phyloP scores from a whole-genome alignment of 371 early-diverging fungal species.

The Rhizomucor pusillus region DNA sequence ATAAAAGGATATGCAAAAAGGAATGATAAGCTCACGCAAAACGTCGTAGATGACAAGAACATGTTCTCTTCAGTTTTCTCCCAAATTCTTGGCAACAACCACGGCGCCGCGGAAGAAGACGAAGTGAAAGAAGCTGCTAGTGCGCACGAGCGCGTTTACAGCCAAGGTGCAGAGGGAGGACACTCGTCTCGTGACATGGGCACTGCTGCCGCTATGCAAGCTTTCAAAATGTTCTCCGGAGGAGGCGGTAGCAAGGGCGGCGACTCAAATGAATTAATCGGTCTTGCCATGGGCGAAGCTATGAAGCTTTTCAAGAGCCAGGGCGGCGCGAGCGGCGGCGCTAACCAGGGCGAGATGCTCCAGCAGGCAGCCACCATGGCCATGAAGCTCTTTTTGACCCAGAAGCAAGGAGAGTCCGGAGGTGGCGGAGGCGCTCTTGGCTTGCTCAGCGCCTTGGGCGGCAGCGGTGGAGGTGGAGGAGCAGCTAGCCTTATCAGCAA shows the following conservation, averaged over 20 bases:
- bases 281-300: conserved; percentile 53
- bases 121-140: conserved; percentile 29
- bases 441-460: not conserved
- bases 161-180: conserved; percentile 21
- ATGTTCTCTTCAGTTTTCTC: conserved; percentile 30
- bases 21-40: not conserved
- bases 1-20: not conserved
- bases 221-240: conserved; percentile 46
- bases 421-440: conserved; percentile 18
- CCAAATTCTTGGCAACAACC: conserved; percentile 21
- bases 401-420: conserved; percentile 13
- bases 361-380: conserved; percentile 14
- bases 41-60: conserved; percentile 17
- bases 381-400: conserved; percentile 17
- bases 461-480: conserved; percentile 1
- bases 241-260: conserved; percentile 26
- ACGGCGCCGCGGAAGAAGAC: conserved; percentile 24
- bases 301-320: conserved; percentile 37
- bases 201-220: conserved; percentile 49
- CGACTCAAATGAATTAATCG: conserved; percentile 30
- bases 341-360: conserved; percentile 8
- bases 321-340: conserved; percentile 4
- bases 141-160: conserved; percentile 39
- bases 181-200: conserved; percentile 41
- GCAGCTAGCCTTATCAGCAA: conserved; percentile 16